Evolutionary conservation across 2,329 filamentous ascomycete species (phyloP), one percentile per base, ranked within the genome.

Genomic region (Penicillium sp.): DNA sequence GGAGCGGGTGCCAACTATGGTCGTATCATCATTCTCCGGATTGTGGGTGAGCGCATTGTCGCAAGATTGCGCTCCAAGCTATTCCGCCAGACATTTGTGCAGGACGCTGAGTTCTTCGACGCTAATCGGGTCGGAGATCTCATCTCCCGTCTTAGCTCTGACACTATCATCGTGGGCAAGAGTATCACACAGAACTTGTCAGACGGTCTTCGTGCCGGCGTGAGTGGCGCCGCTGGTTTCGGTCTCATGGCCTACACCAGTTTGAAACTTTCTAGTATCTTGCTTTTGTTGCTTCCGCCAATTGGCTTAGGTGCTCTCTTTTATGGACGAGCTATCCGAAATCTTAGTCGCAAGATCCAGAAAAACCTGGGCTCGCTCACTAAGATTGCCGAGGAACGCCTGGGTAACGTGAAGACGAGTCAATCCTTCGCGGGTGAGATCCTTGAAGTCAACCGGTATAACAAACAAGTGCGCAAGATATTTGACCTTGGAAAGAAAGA

Each of bases 21-120:
- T 29, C 86, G 94, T 60, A 95, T 99, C 64, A 87, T 97, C 52
- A 86, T 97, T 49, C 82, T 99, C 21, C 85, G 94, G 24, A 94
- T 97, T 56, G 90, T 99, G 7, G 95, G 94, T 58, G 94, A 99
- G 74, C 84, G 94, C 39, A 94, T 99, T 53, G 94, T 99, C 49
- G 87, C 93, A 10, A 85, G 93, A 62, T 80, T 99, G 50, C 85
- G 94, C 55, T 93, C 92, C 15, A 88, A 90, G 68, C 84, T 99
- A 4, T 99, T 95, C 76, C 85, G 90, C 60, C 85, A 88, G 59
- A 99, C 94, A 0, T 95, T 95, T 64, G 82, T 94, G n/a, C 94
- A 99, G 71, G 94, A 99, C 71, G 94, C 94, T 53, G 94, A 97
- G 67, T 99, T 99, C 76, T 99, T 99, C 68, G 94, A 99, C 70